A percentile compares a stretch with the other conserved stretches of the same genome.
These are phyloP conservation scores for Smallanthus sonchifolius DNA, from an alignment of 129 eudicot genomes.

Conservation along the genomic window DNA sequence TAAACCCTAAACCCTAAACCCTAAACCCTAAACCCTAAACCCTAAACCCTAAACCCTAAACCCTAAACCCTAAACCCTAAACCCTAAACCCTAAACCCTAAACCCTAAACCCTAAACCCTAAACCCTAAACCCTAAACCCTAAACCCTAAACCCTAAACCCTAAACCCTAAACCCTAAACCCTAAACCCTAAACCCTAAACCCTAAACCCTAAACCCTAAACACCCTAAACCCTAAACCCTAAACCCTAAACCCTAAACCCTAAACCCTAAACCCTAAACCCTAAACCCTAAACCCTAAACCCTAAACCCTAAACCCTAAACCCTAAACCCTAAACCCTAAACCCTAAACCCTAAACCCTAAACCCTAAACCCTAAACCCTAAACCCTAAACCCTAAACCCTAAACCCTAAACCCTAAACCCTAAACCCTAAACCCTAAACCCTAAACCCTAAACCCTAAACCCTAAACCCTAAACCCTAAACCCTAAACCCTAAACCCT, in stretches of 20 bases:
- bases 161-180: constrained; percentile 17
- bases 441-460: neutral
- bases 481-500: neutral
- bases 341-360: neutral
- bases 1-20: constrained; percentile 9
- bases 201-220: constrained; percentile 19
- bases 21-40: too few species aligned
- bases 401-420: neutral
- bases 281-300: neutral
- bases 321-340: neutral
- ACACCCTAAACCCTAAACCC: neutral
- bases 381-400: neutral
- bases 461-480: neutral
- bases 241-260: neutral
- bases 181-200: constrained; percentile 20
- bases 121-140: constrained; percentile 8
- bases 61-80: constrained; percentile 2
- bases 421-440: neutral
- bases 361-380: neutral
- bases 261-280: neutral
- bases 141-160: constrained; percentile 18
- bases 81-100: constrained; percentile 21
- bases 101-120: constrained; percentile 26
- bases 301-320: constrained; percentile 8
- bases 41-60: too few species aligned